Evolutionary conservation across 23 red algal genomes (phyloP), one percentile per base, ranked within the genome.

Genomic region (Gracilaria vermiculophylla): DNA sequence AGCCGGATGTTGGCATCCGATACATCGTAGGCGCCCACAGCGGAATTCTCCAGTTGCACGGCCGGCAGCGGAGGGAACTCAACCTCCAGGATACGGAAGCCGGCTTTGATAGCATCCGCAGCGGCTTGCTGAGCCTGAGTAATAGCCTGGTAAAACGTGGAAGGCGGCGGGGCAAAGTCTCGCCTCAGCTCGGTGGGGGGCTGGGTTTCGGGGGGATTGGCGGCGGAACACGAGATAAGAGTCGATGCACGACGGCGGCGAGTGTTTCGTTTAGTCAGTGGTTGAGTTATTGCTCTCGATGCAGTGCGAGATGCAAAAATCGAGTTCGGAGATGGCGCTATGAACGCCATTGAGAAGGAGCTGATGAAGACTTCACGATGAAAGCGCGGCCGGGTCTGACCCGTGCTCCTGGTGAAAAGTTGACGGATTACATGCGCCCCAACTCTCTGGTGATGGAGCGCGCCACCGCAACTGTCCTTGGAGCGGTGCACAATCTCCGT

Each of bases 11-110:
- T 99, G 48, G 97, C 97, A 37, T 95, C 93, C 17, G 82, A 78
- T n/a, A 99, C 88, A 51, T 93, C 91, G 74, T 99, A 92, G 2
- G 97, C 84, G 1, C 84, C 84, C 19, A 91, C 82, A 13, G 85
- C 75, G n/a, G 97, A 47, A 69, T 71, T 91, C 56, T 88, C 85
- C 35, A 99, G 47, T 57, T 90, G 28, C 4, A 69, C 78, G 19
- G 93, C 28, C 12, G 97, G 86, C 13, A 99, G 67, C 14, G 97
- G 92, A 28, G 97, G 97, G 61, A 99, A 99, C 51, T 99, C 97
- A 12, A 99, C 85, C 56, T 99, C 97, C 32, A 99, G 65, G 35
- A 99, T 62, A 5, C 39, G 76, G 62, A 90, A 78, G 3, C 92
- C 92, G 23, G 49, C 76, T 56, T 67, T 69, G 14, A 95, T 44